Conservation (phyloP, 1,284 basidiomycete species). For the Caloboletus inedulis region DNA sequence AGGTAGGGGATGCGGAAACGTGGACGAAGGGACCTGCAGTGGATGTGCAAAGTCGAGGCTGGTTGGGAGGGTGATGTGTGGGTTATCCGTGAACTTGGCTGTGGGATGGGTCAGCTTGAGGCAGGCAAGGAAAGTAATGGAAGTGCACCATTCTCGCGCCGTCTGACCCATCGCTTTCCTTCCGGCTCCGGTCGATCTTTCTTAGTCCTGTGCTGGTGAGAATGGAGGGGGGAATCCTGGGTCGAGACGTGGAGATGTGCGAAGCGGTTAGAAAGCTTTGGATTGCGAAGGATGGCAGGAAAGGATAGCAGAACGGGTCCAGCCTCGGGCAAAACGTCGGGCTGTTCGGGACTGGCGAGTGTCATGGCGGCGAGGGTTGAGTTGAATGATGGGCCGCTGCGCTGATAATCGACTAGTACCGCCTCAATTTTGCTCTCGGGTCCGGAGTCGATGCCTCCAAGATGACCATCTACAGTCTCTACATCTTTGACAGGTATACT, state of each 20-base stretch:
- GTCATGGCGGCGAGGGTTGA: slow-evolving; percentile 8
- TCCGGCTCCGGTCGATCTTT: slow-evolving; percentile 54
- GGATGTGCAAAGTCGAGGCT: slow-evolving; percentile 51
- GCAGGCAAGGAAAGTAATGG: not conserved
- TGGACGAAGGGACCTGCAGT: slow-evolving; percentile 45
- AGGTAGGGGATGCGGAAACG: slow-evolving; percentile 75
- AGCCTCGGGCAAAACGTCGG: not conserved
- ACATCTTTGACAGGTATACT: slow-evolving; percentile 80
- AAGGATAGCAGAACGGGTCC: slow-evolving; percentile 61
- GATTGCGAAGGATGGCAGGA: slow-evolving; percentile 61
- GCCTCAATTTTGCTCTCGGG: no score
- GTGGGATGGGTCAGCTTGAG: slow-evolving; percentile 6
- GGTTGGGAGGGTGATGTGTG: slow-evolving; percentile 60
- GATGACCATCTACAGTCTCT: slow-evolving; percentile 86
- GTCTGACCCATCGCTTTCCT: slow-evolving; percentile 70
- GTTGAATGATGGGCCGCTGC: not conserved
- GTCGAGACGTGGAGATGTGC: slow-evolving; percentile 42
- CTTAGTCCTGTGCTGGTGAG: slow-evolving; percentile 34
- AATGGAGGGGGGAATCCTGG: not conserved
- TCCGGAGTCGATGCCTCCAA: not conserved
- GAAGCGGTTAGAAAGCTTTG: slow-evolving; percentile 49
- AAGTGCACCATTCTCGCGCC: slow-evolving; percentile 69
- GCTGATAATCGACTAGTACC: no score
- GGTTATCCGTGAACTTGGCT: slow-evolving; percentile 71
- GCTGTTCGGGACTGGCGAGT: not conserved